Evolutionary conservation across 495 filamentous ascomycete genomes (phyloP), one percentile per base, ranked within the genome.

Genomic region (Chaetomium tenue): DNA sequence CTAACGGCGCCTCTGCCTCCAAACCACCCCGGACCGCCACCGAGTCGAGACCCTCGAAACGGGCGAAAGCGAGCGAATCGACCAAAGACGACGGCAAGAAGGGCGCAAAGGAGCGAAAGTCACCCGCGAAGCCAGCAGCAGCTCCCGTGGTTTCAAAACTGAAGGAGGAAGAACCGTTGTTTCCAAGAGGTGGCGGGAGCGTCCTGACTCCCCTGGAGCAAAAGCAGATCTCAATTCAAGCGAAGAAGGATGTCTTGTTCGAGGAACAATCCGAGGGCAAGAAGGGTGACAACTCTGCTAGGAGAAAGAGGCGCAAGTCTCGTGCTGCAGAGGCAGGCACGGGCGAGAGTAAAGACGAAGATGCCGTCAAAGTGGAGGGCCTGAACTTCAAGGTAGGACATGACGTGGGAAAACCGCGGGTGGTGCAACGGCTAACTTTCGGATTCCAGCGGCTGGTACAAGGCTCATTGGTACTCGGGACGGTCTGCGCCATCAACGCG

Each of bases 211-310:
- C 94, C 26, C 82, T 98, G 58, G 94, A 98, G 74, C 87, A 94
- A 68, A 97, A 96, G 78, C 91, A 98, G 76, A 97, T 98, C 68
- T 89, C 94, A 70, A 90, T 94, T 64, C 89, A 98, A 76, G 94
- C 94, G 33, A 92, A 87, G 67, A 86, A 88, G 70, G 94, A 98
- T 82, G 93, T 93, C 26, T 81, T 98, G 11, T 97, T 97, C 71
- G 94, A 98, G 78, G 87, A 95, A 68, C 84, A 87, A 62, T 83
- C 84, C 16, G 77, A 67, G 7, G 68, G 66, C 20, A 69, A 82
- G 74, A 77, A 79, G 72, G 22, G 70, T 65, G 68, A 78, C 70
- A 66, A 70, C 80, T 67, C 59, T 13, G 65, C 65, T 20, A 72
- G 82, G 77, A 75, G 69, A 78, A 85, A 77, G 77, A 85, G 72